Percentiles rank a stretch among this genome's conserved stretches.
These are phyloP conservation scores for Picochlorum costavermella DNA, from an alignment of 139 green algal genomes.

Conservation along the genomic window DNA sequence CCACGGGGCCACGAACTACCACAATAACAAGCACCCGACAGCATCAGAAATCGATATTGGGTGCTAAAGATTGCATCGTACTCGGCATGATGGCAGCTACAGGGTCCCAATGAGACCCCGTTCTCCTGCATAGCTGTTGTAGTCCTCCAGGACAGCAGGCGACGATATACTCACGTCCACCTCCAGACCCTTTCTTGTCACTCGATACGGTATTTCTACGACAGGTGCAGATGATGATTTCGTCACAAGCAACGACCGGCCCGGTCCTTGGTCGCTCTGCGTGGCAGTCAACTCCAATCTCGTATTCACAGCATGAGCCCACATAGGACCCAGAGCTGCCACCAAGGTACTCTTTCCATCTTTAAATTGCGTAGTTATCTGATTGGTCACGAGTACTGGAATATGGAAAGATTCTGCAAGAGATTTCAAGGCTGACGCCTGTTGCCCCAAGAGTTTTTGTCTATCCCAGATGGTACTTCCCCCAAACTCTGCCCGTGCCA, in stretches of 20 bases:
- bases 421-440: slow-evolving; percentile 60
- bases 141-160: too few relatives aligned
- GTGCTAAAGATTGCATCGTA: too few relatives aligned
- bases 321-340: slow-evolving; percentile 82
- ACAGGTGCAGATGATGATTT: slow-evolving; percentile 32
- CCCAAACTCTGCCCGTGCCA: slow-evolving; percentile 41
- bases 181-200: slow-evolving; percentile 22
- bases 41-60: too few relatives aligned
- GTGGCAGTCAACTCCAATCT: slow-evolving; percentile 61
- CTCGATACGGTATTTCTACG: slow-evolving; percentile 21
- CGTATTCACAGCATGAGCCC: slow-evolving; percentile 89
- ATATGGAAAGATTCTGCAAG: slow-evolving; percentile 66
- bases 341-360: slow-evolving; percentile 32
- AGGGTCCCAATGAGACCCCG: too few relatives aligned
- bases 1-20: too few relatives aligned
- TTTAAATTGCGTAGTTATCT: slow-evolving; percentile 42
- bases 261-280: slow-evolving; percentile 11
- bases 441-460: slow-evolving; percentile 35
- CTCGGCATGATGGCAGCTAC: too few relatives aligned
- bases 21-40: too few relatives aligned
- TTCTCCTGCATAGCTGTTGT: too few relatives aligned
- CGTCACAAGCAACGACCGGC: slow-evolving; percentile 16
- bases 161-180: too few relatives aligned
- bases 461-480: slow-evolving; percentile 12
- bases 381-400: slow-evolving; percentile 69